Conservation (phyloP, 2,329 filamentous ascomycete species). For the Rhexocercosporidium sp. region DNA sequence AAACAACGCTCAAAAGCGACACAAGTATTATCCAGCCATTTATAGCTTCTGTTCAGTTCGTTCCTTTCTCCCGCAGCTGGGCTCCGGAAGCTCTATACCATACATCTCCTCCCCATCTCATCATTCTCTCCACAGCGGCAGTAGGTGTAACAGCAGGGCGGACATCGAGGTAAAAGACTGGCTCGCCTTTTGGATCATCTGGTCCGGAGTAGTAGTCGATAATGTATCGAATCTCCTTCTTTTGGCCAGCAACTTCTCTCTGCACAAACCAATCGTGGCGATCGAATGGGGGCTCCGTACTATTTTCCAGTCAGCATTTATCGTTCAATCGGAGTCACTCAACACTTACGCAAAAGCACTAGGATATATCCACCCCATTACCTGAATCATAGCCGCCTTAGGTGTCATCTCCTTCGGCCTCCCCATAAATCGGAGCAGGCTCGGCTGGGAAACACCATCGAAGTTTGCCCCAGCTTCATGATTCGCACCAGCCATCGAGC, state of each 20-base stretch:
- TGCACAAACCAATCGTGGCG: slow-evolving; percentile 96
- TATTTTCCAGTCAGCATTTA: slow-evolving; percentile 43
- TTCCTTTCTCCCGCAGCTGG: slow-evolving; percentile 35
- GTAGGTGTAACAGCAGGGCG: slow-evolving; percentile 85
- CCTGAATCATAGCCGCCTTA: slow-evolving; percentile 83
- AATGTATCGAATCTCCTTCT: slow-evolving; percentile 85
- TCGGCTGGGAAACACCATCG: slow-evolving; percentile 65
- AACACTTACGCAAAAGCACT: slow-evolving; percentile 72
- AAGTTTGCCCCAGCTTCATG: slow-evolving; percentile 56
- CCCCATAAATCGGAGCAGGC: slow-evolving; percentile 85
- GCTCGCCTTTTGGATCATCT: slow-evolving; percentile 77
- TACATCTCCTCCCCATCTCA: slow-evolving; percentile 90
- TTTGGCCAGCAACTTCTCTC: slow-evolving; percentile 68
- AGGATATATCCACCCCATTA: slow-evolving; percentile 80
- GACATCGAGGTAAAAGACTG: slow-evolving; percentile 95
- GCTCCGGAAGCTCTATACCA: slow-evolving; percentile 67
- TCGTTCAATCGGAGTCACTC: background rate
- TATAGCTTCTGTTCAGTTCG: slow-evolving; percentile 14
- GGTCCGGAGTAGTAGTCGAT: slow-evolving; percentile 95
- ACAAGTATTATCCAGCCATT: background rate
- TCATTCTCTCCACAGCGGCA: slow-evolving; percentile 78
- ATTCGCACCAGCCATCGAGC: slow-evolving; percentile 51
- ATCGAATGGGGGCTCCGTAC: slow-evolving; percentile 88
- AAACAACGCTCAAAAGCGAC: slow-evolving; percentile 18
- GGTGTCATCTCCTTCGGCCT: slow-evolving; percentile 88